Evolutionary conservation across 73 alveolate genomes (phyloP), one percentile per base, ranked within the genome.

Genomic region (Paramecium sexaurelia): DNA sequence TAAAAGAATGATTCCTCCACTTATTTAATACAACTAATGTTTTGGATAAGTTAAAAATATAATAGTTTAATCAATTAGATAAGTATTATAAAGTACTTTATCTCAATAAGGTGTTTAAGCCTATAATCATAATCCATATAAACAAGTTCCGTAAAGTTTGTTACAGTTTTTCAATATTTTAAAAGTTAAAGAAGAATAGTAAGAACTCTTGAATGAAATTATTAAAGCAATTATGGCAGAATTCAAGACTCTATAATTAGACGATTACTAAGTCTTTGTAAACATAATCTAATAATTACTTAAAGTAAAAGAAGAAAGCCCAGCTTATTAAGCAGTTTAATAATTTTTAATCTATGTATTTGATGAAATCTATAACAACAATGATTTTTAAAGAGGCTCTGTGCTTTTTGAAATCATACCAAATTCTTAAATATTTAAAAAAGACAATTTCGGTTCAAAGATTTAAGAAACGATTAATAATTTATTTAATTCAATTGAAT

Each of bases 51-150:
- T 78, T 10, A 41, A 78, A 78, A 41, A 78, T 41, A 24, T 78
- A 2, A 33, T 45, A 20, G 43, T 45, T 0, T 9, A 20, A 37
- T 78, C 68, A 22, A 20, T 78, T 7, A 78, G 11, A 45, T 20
- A 19, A 22, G 55, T 78, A 1, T 24, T 78, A 11, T 33, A 73
- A 73, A 73, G 19, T 36, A 36, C 87, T 27, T 37, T 73, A 11
- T 36, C 66, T 33, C 33, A 73, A 36, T 73, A 73, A 73, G 87
- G 67, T 73, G 55, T 7, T 13, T 45, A 41, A 39, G 68, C 73
- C 0, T 78, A 78, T 61, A 78, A 78, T 78, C 71, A 78, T 78
- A 78, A 43, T 40, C 90, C 90, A 1, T 78, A 41, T 26, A 78
- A 43, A 78, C 19, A 78, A 78, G 90, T 78, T 0, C 90, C 90